These are phyloP conservation scores for Aquilaria malaccensis DNA, from an alignment of 345 rosid species.

Conservation along the genomic window DNA sequence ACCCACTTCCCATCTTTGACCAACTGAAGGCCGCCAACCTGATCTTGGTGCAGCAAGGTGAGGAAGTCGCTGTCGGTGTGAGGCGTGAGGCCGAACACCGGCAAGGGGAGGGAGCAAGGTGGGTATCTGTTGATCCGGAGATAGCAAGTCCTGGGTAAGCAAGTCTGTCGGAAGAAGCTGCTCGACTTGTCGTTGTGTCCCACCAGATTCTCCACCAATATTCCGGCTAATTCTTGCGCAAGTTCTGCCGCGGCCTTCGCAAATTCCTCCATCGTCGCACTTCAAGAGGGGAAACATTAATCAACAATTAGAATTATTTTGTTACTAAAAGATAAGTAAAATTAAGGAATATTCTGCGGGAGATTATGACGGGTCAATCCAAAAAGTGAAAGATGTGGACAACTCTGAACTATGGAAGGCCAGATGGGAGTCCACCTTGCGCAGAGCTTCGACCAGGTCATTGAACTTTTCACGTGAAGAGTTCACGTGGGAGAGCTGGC, in stretches of 20 bases:
- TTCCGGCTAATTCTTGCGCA: slow-evolving; percentile 52
- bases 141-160: slow-evolving; percentile 68
- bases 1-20: slow-evolving; percentile 78
- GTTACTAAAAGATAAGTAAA: no score
- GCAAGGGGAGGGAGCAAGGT: slow-evolving; percentile 52
- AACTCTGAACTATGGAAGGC: no score
- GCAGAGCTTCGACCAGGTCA: no score
- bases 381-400: no score
- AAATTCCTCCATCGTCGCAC: slow-evolving; percentile 63
- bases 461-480: no score
- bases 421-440: no score
- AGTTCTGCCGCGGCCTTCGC: slow-evolving; percentile 51
- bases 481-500: no score
- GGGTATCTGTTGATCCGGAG: slow-evolving; percentile 85
- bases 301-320: no score
- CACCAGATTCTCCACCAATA: slow-evolving; percentile 49
- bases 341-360: no score
- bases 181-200: slow-evolving; percentile 30
- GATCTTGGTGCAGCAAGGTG: slow-evolving; percentile 79
- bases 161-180: slow-evolving; percentile 53
- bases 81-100: slow-evolving; percentile 71
- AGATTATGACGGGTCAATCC: no score
- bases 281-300: slow-evolving; percentile 13
- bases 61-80: slow-evolving; percentile 98
- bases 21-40: slow-evolving; percentile 86